phyloP scores from a whole-genome alignment of 2,329 filamentous ascomycete genomes.

The Nigrospora osmanthi region DNA sequence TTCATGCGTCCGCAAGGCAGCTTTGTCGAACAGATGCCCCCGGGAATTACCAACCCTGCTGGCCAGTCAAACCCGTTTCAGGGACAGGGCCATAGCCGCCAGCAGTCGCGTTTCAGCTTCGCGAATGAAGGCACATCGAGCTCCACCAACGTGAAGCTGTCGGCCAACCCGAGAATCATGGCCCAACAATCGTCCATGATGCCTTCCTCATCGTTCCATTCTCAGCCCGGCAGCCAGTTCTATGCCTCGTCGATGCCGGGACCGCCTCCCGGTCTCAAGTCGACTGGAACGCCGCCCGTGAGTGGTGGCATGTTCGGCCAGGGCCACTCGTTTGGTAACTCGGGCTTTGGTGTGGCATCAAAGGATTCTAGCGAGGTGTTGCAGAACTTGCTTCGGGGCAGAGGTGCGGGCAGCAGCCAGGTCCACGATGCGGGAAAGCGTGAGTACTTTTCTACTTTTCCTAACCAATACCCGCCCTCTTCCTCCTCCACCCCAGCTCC shows the following conservation, averaged over 20 bases:
- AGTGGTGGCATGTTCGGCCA: slow-evolving; percentile 77
- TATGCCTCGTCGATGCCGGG: slow-evolving; percentile 83
- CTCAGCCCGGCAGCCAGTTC: slow-evolving; percentile 59
- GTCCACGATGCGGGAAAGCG: slow-evolving; percentile 85
- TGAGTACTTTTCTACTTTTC: slow-evolving; percentile 96
- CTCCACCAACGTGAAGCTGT: slow-evolving; percentile 62
- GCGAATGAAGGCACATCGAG: slow-evolving; percentile 64
- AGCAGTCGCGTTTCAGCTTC: slow-evolving; percentile 83
- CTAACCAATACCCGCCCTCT: slow-evolving; percentile 78
- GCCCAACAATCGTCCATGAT: slow-evolving; percentile 84
- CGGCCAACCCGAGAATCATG: slow-evolving; percentile 74
- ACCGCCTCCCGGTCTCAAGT: slow-evolving; percentile 90
- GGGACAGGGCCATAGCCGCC: slow-evolving; percentile 64
- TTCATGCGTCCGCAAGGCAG: slow-evolving; percentile 57
- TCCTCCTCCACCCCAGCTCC: slow-evolving; percentile 76
- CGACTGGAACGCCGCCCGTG: slow-evolving; percentile 77
- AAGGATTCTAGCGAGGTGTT: slow-evolving; percentile 74
- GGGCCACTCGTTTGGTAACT: slow-evolving; percentile 71
- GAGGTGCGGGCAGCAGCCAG: slow-evolving; percentile 60
- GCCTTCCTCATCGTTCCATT: slow-evolving; percentile 54
- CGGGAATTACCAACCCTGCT: slow-evolving; percentile 40
- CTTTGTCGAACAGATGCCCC: slow-evolving; percentile 54
- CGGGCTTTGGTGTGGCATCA: slow-evolving; percentile 57
- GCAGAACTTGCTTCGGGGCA: slow-evolving; percentile 72
- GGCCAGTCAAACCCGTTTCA: slow-evolving; percentile 44